phyloP scores from a whole-genome alignment of 1,284 basidiomycete genomes.

The Ceratobasidium sp. region DNA sequence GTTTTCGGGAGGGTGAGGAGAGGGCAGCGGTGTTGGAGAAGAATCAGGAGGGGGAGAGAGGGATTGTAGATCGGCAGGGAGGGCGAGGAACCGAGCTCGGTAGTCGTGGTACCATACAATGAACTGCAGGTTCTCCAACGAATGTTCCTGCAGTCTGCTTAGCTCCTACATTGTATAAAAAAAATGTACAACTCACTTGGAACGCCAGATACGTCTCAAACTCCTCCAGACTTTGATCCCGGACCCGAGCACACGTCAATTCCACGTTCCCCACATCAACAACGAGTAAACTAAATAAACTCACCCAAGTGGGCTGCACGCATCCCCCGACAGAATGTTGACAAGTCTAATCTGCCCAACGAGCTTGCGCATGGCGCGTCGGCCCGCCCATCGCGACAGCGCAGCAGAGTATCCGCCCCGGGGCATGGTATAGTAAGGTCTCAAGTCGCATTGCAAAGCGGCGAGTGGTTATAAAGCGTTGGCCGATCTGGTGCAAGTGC shows the following conservation, averaged over 20 bases:
- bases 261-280: conserved; percentile 7
- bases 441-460: background rate
- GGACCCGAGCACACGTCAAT: conserved; percentile 4
- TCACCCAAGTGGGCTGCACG: conserved; percentile 58
- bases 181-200: conserved; percentile 47
- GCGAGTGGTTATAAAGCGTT: background rate
- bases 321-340: conserved; percentile 58
- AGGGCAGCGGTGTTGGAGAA: background rate
- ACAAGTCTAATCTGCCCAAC: conserved; percentile 50
- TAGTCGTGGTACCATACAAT: conserved; percentile 61
- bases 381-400: conserved; percentile 40
- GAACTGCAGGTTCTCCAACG: conserved; percentile 60
- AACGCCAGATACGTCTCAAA: conserved; percentile 58
- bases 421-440: conserved; percentile 4
- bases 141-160: conserved; percentile 54
- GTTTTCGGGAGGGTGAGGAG: background rate
- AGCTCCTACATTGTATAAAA: background rate
- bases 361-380: conserved; percentile 32
- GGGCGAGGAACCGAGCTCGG: conserved; percentile 55
- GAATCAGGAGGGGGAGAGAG: conserved; percentile 49
- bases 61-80: conserved; percentile 50
- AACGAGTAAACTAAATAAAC: conserved; percentile 7
- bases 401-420: conserved; percentile 4
- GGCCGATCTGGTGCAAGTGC: background rate
- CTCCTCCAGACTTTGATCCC: conserved; percentile 53